Conservation (phyloP, 306 rosid species). For the Nissolia schottii region DNA sequence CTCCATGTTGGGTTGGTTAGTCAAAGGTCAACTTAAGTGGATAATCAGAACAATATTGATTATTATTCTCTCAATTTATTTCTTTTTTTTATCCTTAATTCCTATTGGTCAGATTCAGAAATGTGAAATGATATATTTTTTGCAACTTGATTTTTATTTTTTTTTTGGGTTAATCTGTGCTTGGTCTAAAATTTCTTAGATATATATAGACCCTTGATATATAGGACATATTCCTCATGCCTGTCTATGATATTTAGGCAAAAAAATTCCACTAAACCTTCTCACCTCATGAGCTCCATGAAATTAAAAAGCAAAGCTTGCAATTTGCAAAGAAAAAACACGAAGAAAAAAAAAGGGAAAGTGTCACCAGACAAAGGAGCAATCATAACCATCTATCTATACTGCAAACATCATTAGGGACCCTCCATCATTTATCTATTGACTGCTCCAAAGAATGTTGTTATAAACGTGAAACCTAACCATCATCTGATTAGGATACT, state of each 20-base stretch:
- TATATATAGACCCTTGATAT: neutral
- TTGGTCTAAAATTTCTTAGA: slow-evolving; percentile 1
- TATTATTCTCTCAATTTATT: slow-evolving; percentile 22
- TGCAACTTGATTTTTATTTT: slow-evolving; percentile 18
- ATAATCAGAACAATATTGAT: slow-evolving; percentile 28
- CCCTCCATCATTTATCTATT: slow-evolving; percentile 57
- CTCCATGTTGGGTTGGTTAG: slow-evolving; percentile 25
- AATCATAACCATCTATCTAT: slow-evolving; percentile 52
- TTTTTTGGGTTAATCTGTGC: neutral
- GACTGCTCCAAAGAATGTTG: slow-evolving; percentile 63
- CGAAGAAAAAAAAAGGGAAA: neutral
- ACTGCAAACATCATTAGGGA: slow-evolving; percentile 58
- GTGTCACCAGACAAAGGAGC: slow-evolving; percentile 40
- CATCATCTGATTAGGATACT: slow-evolving; percentile 65
- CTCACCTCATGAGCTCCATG: neutral
- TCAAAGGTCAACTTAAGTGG: slow-evolving; percentile 41
- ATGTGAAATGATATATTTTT: slow-evolving; percentile 27
- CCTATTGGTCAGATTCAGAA: slow-evolving; percentile 12
- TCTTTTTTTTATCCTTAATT: neutral
- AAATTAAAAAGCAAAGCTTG: slow-evolving; percentile 9
- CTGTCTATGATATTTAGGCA: neutral
- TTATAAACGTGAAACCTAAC: slow-evolving; percentile 78
- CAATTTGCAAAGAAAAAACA: slow-evolving; percentile 6
- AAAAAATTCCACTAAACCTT: slow-evolving; percentile 5
- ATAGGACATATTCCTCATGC: slow-evolving; percentile 35